Percentiles rank a stretch among this genome's conserved stretches.
These are phyloP conservation scores for Coffea canephora DNA, from an alignment of 257 asterid species.

Conservation along the genomic window DNA sequence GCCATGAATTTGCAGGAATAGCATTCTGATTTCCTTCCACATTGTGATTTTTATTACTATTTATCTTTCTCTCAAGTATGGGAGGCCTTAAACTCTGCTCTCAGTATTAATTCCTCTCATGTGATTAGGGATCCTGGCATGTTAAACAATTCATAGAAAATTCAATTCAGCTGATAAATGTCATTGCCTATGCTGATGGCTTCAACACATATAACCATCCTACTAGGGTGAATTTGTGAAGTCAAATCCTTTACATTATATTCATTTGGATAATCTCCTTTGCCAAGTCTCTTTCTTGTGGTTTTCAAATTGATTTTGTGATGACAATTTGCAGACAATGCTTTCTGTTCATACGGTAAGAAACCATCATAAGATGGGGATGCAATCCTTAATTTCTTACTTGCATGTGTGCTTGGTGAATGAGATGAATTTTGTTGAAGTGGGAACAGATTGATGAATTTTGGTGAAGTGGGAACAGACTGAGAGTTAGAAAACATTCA, in stretches of 20 bases:
- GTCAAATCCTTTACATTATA: background rate
- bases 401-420: background rate
- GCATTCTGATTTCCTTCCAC: background rate
- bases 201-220: background rate
- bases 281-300: background rate
- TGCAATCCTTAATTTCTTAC: background rate
- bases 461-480: too few species aligned
- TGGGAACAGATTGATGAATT: too few species aligned
- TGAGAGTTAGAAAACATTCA: too few species aligned
- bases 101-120: background rate
- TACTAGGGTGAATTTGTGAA: background rate
- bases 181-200: background rate
- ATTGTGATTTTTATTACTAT: background rate
- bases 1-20: background rate
- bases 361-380: background rate
- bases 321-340: background rate
- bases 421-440: too few species aligned
- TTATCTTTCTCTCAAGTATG: background rate
- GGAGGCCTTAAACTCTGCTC: background rate
- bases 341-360: background rate
- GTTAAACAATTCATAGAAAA: background rate
- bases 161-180: background rate
- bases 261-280: background rate
- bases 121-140: background rate
- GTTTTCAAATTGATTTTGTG: background rate